Evolutionary conservation across 257 asterid genomes (phyloP).

Genomic region (Solanum megistacrolobum): DNA sequence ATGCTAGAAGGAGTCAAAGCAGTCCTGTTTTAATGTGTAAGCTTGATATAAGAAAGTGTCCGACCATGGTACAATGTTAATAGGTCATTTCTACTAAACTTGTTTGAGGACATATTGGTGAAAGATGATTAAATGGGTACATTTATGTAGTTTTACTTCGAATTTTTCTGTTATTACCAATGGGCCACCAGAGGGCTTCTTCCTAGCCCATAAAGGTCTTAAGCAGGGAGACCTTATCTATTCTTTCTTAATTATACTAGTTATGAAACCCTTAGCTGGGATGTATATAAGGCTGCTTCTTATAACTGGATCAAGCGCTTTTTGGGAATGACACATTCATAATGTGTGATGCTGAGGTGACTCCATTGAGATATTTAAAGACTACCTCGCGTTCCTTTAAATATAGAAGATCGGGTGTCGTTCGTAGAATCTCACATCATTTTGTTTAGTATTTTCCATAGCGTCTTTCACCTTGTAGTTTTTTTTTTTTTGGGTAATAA

Average conservation of each 20-base stretch:
- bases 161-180: background rate
- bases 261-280: background rate
- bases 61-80: background rate
- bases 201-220: background rate
- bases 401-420: background rate
- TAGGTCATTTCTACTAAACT: background rate
- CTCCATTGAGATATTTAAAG: background rate
- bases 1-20: background rate
- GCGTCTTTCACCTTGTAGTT: background rate
- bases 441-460: background rate
- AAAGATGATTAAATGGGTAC: background rate
- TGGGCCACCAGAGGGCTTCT: background rate
- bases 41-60: background rate
- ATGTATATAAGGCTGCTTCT: background rate
- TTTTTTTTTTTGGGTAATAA: background rate
- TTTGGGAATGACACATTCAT: background rate
- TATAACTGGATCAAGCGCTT: background rate
- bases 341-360: background rate
- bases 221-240: background rate
- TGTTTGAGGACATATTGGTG: background rate
- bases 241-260: background rate
- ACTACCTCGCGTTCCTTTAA: background rate
- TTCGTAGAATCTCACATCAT: background rate
- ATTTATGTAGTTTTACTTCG: background rate
- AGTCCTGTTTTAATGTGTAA: background rate